A percentile compares a stretch with the other conserved stretches of the same genome.
phyloP scores from a whole-genome alignment of 192 early-diverging fungal species.

The Phlyctochytrium bullatum region DNA sequence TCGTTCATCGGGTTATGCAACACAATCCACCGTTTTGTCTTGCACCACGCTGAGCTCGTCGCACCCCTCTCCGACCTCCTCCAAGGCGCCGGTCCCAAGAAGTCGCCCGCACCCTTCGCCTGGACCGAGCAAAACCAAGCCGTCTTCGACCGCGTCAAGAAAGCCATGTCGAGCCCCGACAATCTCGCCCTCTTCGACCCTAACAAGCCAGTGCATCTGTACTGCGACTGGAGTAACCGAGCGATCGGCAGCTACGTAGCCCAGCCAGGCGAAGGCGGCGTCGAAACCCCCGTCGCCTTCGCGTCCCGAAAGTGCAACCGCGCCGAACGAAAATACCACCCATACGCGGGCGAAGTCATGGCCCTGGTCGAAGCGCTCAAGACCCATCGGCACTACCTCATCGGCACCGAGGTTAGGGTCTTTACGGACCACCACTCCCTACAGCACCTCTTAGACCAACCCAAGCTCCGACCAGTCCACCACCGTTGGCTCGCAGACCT shows the following conservation, averaged over 20 bases:
- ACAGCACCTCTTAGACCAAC: slow-evolving; percentile 3
- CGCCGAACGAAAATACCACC: slow-evolving; percentile 18
- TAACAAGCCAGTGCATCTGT: not conserved
- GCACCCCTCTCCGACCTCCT: slow-evolving; percentile 1
- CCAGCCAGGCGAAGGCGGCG: slow-evolving; percentile 4
- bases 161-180: not conserved
- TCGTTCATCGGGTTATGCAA: not conserved
- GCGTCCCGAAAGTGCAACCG: slow-evolving; percentile 12
- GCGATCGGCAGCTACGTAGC: not conserved
- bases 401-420: slow-evolving; percentile 11
- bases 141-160: not conserved
- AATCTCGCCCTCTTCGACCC: slow-evolving; percentile 10
- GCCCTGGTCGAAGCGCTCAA: slow-evolving; percentile 10
- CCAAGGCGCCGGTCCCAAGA: not conserved
- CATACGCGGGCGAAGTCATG: slow-evolving; percentile 20
- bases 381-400: slow-evolving; percentile 7
- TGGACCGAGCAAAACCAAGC: not conserved
- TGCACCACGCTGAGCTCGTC: slow-evolving; percentile 21
- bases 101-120: not conserved
- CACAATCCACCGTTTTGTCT: slow-evolving; percentile 1
- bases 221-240: slow-evolving; percentile 9
- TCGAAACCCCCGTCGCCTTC: slow-evolving; percentile 12
- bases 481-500: slow-evolving; percentile 18
- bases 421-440: slow-evolving; percentile 18
- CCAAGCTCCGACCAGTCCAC: slow-evolving; percentile 12